A percentile compares a stretch with the other conserved stretches of the same genome.
These are phyloP conservation scores for Cephalotrichum gorgonifer DNA, from an alignment of 2,329 filamentous ascomycete genomes.

Conservation along the genomic window DNA sequence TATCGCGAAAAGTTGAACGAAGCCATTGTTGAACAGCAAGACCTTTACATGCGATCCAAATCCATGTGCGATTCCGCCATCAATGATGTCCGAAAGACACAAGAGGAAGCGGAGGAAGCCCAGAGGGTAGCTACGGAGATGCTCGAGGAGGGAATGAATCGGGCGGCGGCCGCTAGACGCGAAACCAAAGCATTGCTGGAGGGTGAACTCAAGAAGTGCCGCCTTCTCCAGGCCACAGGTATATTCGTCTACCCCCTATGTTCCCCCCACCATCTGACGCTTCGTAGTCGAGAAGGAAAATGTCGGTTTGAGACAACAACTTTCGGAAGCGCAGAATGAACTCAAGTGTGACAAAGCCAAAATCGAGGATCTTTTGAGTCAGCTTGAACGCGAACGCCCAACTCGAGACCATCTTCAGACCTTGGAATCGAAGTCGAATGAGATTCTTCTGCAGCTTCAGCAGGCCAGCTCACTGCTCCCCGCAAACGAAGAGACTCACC, in stretches of 20 bases:
- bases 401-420: neutral
- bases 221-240: neutral
- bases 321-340: neutral
- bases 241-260: neutral
- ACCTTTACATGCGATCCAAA: constrained; percentile 24
- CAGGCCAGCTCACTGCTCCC: neutral
- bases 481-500: neutral
- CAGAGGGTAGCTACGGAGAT: constrained; percentile 13
- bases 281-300: constrained; percentile 2
- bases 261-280: neutral
- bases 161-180: neutral
- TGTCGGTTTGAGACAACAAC: neutral
- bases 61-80: constrained; percentile 21
- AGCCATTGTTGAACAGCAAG: constrained; percentile 34
- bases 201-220: constrained; percentile 1
- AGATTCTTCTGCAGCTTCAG: constrained; percentile 5
- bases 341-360: neutral
- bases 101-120: constrained; percentile 16
- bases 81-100: constrained; percentile 17
- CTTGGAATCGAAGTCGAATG: constrained; percentile 1
- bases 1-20: constrained; percentile 31
- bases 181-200: neutral
- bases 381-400: neutral
- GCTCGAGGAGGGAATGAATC: neutral
- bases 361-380: neutral